These are phyloP conservation scores for Clohesyomyces aquaticus DNA, from an alignment of 495 filamentous ascomycete genomes.

Conservation along the genomic window DNA sequence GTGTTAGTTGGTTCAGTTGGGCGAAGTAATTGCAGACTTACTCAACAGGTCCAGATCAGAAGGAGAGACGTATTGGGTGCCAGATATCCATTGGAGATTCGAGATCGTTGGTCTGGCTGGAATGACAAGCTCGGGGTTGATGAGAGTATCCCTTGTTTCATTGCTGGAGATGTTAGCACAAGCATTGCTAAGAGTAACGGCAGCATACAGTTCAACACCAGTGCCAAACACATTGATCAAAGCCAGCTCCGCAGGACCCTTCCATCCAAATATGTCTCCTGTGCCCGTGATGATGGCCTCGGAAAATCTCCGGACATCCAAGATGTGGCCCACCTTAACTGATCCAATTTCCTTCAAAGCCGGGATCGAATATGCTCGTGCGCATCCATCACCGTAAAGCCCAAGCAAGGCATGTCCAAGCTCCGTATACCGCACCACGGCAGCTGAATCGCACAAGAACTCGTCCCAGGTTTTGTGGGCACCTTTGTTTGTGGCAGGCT, in stretches of 20 bases:
- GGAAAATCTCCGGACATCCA: slow-evolving; percentile 73
- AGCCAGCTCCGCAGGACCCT: slow-evolving; percentile 82
- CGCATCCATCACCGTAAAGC: slow-evolving; percentile 77
- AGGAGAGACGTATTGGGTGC: slow-evolving; percentile 87
- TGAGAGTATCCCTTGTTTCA: slow-evolving; percentile 68
- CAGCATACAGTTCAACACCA: slow-evolving; percentile 59
- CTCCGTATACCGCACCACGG: slow-evolving; percentile 70
- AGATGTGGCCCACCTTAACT: slow-evolving; percentile 59
- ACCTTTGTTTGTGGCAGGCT: slow-evolving; percentile 80
- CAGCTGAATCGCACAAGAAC: slow-evolving; percentile 75
- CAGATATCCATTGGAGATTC: slow-evolving; percentile 93
- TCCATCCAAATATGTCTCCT: slow-evolving; percentile 84
- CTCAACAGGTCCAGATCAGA: slow-evolving; percentile 88
- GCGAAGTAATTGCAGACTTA: slow-evolving; percentile 40
- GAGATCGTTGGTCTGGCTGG: slow-evolving; percentile 93
- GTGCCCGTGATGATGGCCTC: slow-evolving; percentile 70
- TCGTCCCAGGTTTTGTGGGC: slow-evolving; percentile 87
- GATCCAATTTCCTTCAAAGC: slow-evolving; percentile 83
- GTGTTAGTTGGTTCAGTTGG: slow-evolving; percentile 5
- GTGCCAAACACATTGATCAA: slow-evolving; percentile 80
- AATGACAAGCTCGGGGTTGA: slow-evolving; percentile 70
- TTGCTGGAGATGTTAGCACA: slow-evolving; percentile 50
- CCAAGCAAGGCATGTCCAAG: slow-evolving; percentile 78
- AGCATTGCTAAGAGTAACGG: slow-evolving; percentile 36
- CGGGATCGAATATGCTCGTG: slow-evolving; percentile 81